Base-by-base conservation (phyloP, 305 asterid genomes). In the Stenogyne calaminthoides region DNA sequence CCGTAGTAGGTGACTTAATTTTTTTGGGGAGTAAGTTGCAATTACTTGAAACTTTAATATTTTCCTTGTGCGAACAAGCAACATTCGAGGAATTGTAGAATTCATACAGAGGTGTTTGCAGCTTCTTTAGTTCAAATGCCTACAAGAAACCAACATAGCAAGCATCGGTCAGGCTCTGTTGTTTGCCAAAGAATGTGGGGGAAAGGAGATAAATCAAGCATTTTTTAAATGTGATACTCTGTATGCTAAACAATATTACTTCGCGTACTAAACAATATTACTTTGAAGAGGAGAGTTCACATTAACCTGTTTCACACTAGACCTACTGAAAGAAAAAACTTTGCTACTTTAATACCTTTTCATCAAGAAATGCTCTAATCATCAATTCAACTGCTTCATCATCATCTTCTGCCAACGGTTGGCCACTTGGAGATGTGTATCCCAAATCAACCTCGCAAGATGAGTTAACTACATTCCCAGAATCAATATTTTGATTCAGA, bases 281-380 rank as follows among this genome's bases (percentile, higher is more conserved):
- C 7, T 32, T 32, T 32, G 7, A 32, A 32, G 36, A 27, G 4
- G 36, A 32, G 36, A 32, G 36, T 32, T 32, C 36, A 0, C 36
- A 2, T 32, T 6, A 5, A 32, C 36, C 36, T 32, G 36, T 32
- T 32, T 32, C 36, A 32, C 36, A 32, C 1, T 6, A 32, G 36
- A 32, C 7, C 36, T 32, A 32, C 36, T 32, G 6, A 32, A 32
- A 3, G 36, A 44, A 40, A 65, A 58, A 14, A 32, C 10, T 39
- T 69, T 22, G 55, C 29, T 1, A 27, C 49, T 10, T 18, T 65
- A 18, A 51, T 76, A 91, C 97, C 97, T 91, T 91, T 83, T 84
- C 97, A 67, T 86, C 92, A 67, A 91, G 95, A 78, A 91, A 91
- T 49, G 85, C 91, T 80, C 86, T 81, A 75, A 91, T 91, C 85